Percentiles rank a stretch among this genome's conserved stretches.
These are phyloP conservation scores for Picea sitchensis DNA, from an alignment of 75 land plant species.

Conservation along the genomic window DNA sequence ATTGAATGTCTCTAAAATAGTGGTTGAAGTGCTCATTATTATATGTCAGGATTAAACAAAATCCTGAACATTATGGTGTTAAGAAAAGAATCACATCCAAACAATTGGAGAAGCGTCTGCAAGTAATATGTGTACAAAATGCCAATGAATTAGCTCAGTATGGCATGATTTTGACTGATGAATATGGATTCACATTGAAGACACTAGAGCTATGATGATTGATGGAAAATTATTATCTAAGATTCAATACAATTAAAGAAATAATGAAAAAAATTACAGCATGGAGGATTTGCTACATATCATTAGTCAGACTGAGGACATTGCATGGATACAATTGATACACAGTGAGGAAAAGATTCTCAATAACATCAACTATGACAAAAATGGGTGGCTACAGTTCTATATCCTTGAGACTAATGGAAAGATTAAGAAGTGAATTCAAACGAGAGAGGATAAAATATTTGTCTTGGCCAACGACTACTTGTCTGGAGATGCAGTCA, in stretches of 20 bases:
- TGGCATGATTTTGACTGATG: no score
- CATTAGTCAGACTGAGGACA: constrained; percentile 69
- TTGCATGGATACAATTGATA: constrained; percentile 88
- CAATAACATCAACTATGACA: constrained; percentile 82
- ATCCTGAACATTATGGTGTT: constrained; percentile 80
- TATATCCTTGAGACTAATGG: constrained; percentile 79
- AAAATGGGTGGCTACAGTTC: constrained; percentile 70
- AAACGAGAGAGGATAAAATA: constrained; percentile 86
- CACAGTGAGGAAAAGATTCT: constrained; percentile 88
- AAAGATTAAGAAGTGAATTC: constrained; percentile 85
- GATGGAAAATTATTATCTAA: constrained; percentile 96
- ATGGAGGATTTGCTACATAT: constrained; percentile 76
- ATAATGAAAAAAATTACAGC: constrained; percentile 69
- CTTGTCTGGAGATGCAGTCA: constrained; percentile 82
- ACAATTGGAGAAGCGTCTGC: constrained; percentile 68
- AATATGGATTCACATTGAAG: no score
- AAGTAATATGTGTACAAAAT: constrained; percentile 87
- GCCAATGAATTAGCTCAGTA: constrained; percentile 68
- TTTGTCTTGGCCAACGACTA: constrained; percentile 90
- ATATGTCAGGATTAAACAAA: constrained; percentile 94
- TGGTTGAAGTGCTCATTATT: constrained; percentile 96
- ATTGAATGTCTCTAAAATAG: constrained; percentile 81
- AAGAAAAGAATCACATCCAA: constrained; percentile 51
- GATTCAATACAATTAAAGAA: constrained; percentile 83
- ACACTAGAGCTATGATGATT: constrained; percentile 79